Conservation (phyloP, 1,284 basidiomycete genomes). For the Malassezia furfur region DNA sequence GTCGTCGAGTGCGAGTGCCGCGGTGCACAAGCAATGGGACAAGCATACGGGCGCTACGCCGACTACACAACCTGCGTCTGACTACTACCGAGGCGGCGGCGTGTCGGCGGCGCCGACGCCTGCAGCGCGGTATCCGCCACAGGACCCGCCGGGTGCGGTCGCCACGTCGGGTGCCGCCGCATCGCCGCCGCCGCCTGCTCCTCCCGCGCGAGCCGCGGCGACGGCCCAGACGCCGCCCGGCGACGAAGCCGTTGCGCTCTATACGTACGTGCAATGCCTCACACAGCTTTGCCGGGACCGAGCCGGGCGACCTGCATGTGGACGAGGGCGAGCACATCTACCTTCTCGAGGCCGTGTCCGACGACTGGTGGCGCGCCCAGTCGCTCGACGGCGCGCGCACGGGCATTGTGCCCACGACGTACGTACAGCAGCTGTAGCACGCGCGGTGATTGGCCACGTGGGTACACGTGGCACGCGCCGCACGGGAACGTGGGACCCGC, state of each 20-base stretch:
- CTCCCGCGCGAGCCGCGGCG: background rate
- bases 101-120: background rate
- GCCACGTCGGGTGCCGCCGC: too few relatives aligned
- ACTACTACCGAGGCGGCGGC: constrained; percentile 4
- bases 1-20: background rate
- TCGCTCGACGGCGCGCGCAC: constrained; percentile 13
- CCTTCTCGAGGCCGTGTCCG: constrained; percentile 28
- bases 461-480: constrained; percentile 2
- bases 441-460: background rate
- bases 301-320: constrained; percentile 29
- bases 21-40: background rate
- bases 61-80: background rate
- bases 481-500: constrained; percentile 16
- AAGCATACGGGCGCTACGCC: background rate
- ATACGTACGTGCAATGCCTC: constrained; percentile 9
- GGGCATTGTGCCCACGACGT: constrained; percentile 34
- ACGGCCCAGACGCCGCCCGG: background rate
- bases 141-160: background rate
- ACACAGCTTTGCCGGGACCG: constrained; percentile 18
- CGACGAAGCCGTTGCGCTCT: constrained; percentile 13
- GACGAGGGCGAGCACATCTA: constrained; percentile 25
- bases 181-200: background rate
- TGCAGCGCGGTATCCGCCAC: background rate
- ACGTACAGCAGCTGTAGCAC: constrained; percentile 18
- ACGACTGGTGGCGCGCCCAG: constrained; percentile 36